Evolutionary conservation across 78 protist species (phyloP).

Genomic region (Dictyostelium discoideum): dicty_2.7 NC_007088.5:1833501-1834000

Average conservation of each 20-base stretch:
- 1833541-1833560: constrained; percentile 58
- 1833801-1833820: constrained; percentile 83
- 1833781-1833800: constrained; percentile 83
- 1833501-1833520: not conserved
- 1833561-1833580: not conserved
- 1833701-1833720: constrained; percentile 71
- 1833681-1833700: constrained; percentile 19
- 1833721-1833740: constrained; percentile 62
- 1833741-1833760: constrained; percentile 88
- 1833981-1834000: not conserved
- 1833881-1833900: constrained; percentile 91
- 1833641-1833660: not conserved
- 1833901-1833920: constrained; percentile 79
- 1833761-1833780: constrained; percentile 63
- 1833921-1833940: constrained; percentile 91
- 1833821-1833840: constrained; percentile 88
- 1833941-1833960: constrained; percentile 58
- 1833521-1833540: constrained; percentile 25
- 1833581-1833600: not conserved
- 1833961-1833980: not conserved
- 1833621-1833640: constrained; percentile 23
- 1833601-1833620: constrained; percentile 1
- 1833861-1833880: constrained; percentile 12
- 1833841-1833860: constrained; percentile 67
- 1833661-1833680: constrained; percentile 22